Base-by-base conservation (phyloP, 768 basidiomycete genomes). In the Lanmaoa pseudosensibilis region DNA sequence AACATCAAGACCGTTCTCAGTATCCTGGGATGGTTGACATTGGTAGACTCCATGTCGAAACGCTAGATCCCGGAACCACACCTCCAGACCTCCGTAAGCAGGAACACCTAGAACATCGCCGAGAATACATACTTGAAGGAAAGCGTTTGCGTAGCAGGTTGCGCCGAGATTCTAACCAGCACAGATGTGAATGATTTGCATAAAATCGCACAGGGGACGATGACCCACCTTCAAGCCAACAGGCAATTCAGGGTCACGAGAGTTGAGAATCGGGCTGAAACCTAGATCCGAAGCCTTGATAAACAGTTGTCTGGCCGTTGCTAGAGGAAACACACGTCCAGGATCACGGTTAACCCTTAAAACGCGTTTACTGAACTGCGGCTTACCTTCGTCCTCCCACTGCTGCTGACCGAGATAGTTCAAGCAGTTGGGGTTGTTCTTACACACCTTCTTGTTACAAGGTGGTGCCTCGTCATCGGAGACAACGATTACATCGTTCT, bases 81-180 rank as follows among this genome's bases (percentile, higher is more conserved):
- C 89, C 92, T 95, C 53, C 3, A 54, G 21, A 47, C 48, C 15
- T 38, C 21, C 32, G 46, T 62, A 38, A 60, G 52, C 48, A 56
- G n/a, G 46, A 46, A 47, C 18, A 8, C 12, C 18, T 16, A n/a
- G 25, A 46, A 56, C n/a, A 27, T 32, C n/a, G 36, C 19, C 34
- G 21, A 44, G 32, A 37, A 30, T 34, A 65, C 67, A 37, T 63
- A 88, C 92, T 76, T 98, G 95, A 44, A 98, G 79, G 59, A 90
- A 97, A 19, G 93, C 93, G 70, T 97, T 97, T 57, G 92, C 94
- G 63, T 98, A 98, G 69, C 96, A 98, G 4, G 96, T 98, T 18
- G 95, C 95, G 5, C 96, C 96, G 19, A 98, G 83, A 69, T 98
- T 98, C 93, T 94, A 65, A 38, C 2, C 18, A 19, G 33, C 33